A percentile compares a stretch with the other conserved stretches of the same genome.
Conservation (phyloP, 768 basidiomycete genomes). For the Rhodotorula babjevae region DNA sequence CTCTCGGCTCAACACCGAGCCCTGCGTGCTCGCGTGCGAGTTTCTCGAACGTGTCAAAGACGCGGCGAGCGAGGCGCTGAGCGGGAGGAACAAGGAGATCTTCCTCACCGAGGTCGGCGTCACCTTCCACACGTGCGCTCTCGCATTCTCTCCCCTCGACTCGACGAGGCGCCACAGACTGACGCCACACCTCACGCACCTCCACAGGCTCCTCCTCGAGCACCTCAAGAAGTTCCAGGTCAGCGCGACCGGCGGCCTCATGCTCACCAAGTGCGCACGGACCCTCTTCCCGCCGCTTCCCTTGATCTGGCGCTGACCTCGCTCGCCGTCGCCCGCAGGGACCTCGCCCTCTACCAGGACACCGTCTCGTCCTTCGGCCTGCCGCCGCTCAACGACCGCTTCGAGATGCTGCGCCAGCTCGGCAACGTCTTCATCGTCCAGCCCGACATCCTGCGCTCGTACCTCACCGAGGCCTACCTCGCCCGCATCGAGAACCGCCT, state of each 20-base stretch:
- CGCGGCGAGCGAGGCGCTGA: slow-evolving; percentile 66
- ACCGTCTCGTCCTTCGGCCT: slow-evolving; percentile 74
- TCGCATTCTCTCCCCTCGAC: slow-evolving; percentile 42
- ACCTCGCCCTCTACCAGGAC: slow-evolving; percentile 95
- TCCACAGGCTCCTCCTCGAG: slow-evolving; percentile 72
- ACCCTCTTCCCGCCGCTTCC: too few species aligned
- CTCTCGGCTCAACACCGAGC: slow-evolving; percentile 88
- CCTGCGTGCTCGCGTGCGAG: slow-evolving; percentile 80
- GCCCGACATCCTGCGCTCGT: slow-evolving; percentile 89
- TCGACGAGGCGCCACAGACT: not conserved
- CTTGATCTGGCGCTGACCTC: not conserved
- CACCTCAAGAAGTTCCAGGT: slow-evolving; percentile 95
- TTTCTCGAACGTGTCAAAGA: slow-evolving; percentile 75
- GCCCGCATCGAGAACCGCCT: slow-evolving; percentile 82
- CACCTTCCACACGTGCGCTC: slow-evolving; percentile 73
- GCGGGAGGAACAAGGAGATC: slow-evolving; percentile 85
- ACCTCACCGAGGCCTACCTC: slow-evolving; percentile 83
- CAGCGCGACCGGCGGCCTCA: slow-evolving; percentile 89
- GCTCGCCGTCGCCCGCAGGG: slow-evolving; percentile 53
- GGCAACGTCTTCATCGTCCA: slow-evolving; percentile 95
- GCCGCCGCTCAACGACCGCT: slow-evolving; percentile 80
- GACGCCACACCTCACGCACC: too few species aligned
- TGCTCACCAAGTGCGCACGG: slow-evolving; percentile 94
- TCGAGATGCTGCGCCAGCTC: slow-evolving; percentile 94
- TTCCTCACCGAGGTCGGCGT: slow-evolving; percentile 92